These are phyloP conservation scores for Blastomyces parvus DNA, from an alignment of 2,329 filamentous ascomycete genomes.

Conservation along the genomic window DNA sequence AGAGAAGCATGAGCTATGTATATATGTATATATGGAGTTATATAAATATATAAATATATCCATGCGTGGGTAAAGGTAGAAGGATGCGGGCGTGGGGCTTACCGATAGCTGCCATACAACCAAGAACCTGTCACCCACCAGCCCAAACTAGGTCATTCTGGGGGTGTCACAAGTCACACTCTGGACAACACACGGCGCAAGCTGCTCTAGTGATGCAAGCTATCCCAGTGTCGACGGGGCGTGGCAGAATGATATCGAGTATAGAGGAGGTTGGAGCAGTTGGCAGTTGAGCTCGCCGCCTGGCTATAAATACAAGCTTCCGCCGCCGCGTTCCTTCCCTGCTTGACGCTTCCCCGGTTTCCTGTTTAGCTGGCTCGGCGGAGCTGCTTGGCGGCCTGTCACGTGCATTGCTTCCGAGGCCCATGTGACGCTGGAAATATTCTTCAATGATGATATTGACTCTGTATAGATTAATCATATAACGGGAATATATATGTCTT, in stretches of 20 bases:
- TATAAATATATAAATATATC: not conserved
- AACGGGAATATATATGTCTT: no score
- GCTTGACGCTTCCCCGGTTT: not conserved
- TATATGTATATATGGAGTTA: no score
- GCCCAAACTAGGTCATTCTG: conserved; percentile 25
- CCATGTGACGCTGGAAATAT: not conserved
- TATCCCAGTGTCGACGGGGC: not conserved
- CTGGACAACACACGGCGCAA: not conserved
- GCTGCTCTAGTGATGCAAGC: not conserved
- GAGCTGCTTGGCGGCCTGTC: not conserved
- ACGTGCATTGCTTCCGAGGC: not conserved
- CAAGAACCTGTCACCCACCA: conserved; percentile 22
- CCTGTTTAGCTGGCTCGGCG: not conserved
- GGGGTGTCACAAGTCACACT: conserved; percentile 13
- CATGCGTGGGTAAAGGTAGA: not conserved
- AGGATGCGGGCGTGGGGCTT: conserved; percentile 15
- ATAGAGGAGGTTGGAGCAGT: conserved; percentile 2
- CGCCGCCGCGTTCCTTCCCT: not conserved
- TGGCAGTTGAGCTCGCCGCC: not conserved
- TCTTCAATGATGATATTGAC: no score
- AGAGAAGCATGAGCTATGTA: not conserved
- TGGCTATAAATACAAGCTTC: not conserved
- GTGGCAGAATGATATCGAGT: not conserved
- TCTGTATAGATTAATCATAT: no score
- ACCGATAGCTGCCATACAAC: conserved; percentile 46